These are phyloP conservation scores for Colletotrichum sp. DNA, from an alignment of 2,329 filamentous ascomycete species.

Conservation along the genomic window DNA sequence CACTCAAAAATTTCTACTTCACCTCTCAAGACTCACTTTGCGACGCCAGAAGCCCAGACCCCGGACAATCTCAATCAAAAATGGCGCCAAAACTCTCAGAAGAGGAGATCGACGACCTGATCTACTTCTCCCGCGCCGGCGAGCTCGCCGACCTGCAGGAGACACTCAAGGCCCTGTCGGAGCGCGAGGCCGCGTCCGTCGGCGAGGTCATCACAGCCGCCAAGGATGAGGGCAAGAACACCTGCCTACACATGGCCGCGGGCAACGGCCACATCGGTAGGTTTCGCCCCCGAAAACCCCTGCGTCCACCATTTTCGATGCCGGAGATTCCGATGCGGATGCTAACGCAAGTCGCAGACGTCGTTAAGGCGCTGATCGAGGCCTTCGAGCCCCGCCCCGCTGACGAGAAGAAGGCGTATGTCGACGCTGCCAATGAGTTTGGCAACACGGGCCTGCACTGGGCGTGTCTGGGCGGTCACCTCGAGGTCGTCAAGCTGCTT, in stretches of 20 bases:
- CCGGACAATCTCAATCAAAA: background rate
- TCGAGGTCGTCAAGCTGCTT: conserved; percentile 79
- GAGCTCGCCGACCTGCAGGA: conserved; percentile 73
- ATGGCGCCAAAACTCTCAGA: conserved; percentile 66
- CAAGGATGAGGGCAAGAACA: conserved; percentile 77
- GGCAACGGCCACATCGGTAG: conserved; percentile 85
- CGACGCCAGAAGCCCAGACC: background rate
- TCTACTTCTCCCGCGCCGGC: conserved; percentile 83
- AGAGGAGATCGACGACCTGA: conserved; percentile 88
- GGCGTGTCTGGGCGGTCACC: conserved; percentile 88
- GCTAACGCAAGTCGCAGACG: conserved; percentile 35
- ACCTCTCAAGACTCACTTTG: background rate
- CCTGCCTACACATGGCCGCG: conserved; percentile 88
- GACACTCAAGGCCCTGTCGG: conserved; percentile 62
- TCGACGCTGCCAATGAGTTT: conserved; percentile 76
- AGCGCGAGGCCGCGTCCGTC: conserved; percentile 62
- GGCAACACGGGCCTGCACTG: conserved; percentile 95
- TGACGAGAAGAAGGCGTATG: conserved; percentile 52
- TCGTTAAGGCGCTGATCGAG: conserved; percentile 47
- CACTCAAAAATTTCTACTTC: conserved; percentile 20
- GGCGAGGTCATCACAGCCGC: conserved; percentile 73
- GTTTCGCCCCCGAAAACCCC: background rate
- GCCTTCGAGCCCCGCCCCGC: conserved; percentile 44
- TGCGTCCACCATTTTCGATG: background rate
- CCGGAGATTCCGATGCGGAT: rapidly evolving